A percentile compares a stretch with the other conserved stretches of the same genome.
phyloP scores from a whole-genome alignment of 345 rosid species.

The Balakata baccata region DNA sequence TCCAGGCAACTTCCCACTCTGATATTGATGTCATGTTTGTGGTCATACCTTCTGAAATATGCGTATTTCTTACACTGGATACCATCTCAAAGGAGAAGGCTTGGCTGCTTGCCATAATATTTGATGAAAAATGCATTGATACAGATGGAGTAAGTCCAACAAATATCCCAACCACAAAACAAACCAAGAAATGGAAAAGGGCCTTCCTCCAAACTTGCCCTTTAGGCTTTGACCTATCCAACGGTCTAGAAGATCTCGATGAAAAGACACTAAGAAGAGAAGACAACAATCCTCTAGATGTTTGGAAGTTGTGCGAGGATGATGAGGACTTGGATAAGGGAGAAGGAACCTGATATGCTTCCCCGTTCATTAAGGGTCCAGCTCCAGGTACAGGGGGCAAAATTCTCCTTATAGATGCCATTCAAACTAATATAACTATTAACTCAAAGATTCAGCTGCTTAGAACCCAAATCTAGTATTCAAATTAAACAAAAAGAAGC shows the following conservation, averaged over 20 bases:
- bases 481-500: background rate
- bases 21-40: slow-evolving; percentile 10
- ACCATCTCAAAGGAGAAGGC: slow-evolving; percentile 39
- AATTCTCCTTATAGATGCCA: slow-evolving; percentile 66
- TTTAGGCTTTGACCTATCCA: slow-evolving; percentile 44
- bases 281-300: slow-evolving; percentile 38
- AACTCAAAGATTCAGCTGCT: background rate
- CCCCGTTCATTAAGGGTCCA: slow-evolving; percentile 41
- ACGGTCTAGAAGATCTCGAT: slow-evolving; percentile 39
- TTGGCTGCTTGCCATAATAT: slow-evolving; percentile 30
- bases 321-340: slow-evolving; percentile 52
- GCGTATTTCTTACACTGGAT: slow-evolving; percentile 26
- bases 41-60: slow-evolving; percentile 13
- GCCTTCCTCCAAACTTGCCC: slow-evolving; percentile 57
- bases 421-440: slow-evolving; percentile 18
- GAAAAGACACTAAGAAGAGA: slow-evolving; percentile 33
- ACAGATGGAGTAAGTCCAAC: slow-evolving; percentile 46
- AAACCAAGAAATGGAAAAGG: slow-evolving; percentile 43
- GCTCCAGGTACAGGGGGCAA: slow-evolving; percentile 51
- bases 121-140: slow-evolving; percentile 33
- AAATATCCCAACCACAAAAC: slow-evolving; percentile 49
- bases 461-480: background rate
- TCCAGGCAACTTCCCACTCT: slow-evolving; percentile 7
- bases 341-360: slow-evolving; percentile 50
- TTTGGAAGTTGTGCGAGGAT: slow-evolving; percentile 27